Evolutionary conservation across 169 alveolate species (phyloP).

Genomic region (Eimeria acervulina): DNA sequence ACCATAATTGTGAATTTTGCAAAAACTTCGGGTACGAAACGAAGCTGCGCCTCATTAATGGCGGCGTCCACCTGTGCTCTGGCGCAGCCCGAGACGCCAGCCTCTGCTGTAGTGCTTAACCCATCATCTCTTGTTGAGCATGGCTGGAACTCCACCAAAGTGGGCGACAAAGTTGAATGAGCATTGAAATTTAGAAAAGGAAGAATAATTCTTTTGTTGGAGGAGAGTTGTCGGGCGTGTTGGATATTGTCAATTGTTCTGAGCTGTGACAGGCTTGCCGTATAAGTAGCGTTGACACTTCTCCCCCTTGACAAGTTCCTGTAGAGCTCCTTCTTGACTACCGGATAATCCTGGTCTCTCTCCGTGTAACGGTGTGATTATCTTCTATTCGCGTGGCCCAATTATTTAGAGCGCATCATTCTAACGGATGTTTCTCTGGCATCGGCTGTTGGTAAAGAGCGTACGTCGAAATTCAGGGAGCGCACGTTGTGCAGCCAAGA

Average conservation of each 20-base stretch:
- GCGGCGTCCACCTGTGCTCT: too few relatives aligned
- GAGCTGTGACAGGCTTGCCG: background rate
- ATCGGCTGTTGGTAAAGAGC: background rate
- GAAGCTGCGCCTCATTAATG: too few relatives aligned
- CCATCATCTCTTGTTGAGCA: too few relatives aligned
- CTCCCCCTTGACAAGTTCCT: background rate
- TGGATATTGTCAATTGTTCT: too few relatives aligned
- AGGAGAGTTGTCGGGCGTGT: too few relatives aligned
- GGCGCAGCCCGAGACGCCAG: too few relatives aligned
- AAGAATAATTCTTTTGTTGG: too few relatives aligned
- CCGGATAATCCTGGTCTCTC: background rate
- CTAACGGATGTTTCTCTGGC: background rate
- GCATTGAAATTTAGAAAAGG: too few relatives aligned
- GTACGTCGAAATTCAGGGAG: background rate
- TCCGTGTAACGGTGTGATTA: background rate
- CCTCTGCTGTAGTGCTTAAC: background rate
- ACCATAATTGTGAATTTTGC: too few relatives aligned
- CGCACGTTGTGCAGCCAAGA: background rate
- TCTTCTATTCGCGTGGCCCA: background rate
- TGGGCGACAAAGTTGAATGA: too few relatives aligned
- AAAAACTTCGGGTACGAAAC: too few relatives aligned
- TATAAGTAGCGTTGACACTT: background rate
- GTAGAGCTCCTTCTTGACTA: background rate
- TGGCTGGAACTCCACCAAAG: too few relatives aligned
- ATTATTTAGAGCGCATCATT: background rate